A percentile compares a stretch with the other conserved stretches of the same genome.
Evolutionary conservation across 768 basidiomycete genomes (phyloP).

Genomic region (Agrocybe pediades): DNA sequence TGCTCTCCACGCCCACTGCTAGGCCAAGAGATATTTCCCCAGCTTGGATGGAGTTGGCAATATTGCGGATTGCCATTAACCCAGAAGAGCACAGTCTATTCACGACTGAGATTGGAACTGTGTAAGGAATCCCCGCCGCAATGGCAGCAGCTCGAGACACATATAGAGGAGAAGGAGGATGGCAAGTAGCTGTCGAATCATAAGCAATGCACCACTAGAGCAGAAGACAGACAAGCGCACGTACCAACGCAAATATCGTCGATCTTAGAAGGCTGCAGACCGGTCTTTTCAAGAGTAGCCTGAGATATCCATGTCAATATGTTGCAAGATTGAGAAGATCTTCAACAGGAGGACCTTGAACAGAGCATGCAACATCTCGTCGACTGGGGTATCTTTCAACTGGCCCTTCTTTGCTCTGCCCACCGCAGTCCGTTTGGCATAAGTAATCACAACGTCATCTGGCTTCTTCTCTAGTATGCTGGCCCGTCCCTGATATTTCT

Average conservation of each 20-base stretch:
- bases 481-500: constrained; percentile 46
- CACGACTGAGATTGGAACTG: constrained; percentile 86
- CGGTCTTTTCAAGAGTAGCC: constrained; percentile 69
- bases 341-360: constrained; percentile 58
- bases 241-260: constrained; percentile 85
- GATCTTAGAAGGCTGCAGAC: constrained; percentile 68
- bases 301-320: constrained; percentile 24
- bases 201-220: not conserved
- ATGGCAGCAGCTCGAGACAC: constrained; percentile 86
- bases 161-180: constrained; percentile 80
- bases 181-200: constrained; percentile 64
- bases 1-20: constrained; percentile 82
- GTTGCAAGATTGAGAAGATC: not conserved
- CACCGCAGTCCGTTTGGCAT: constrained; percentile 88
- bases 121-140: constrained; percentile 84
- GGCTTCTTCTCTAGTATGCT: constrained; percentile 68
- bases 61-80: constrained; percentile 88
- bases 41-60: constrained; percentile 83
- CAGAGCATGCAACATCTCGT: constrained; percentile 81
- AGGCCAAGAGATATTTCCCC: constrained; percentile 88
- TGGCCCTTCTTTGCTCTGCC: constrained; percentile 91
- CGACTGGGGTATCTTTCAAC: constrained; percentile 84
- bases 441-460: constrained; percentile 89
- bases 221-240: constrained; percentile 19
- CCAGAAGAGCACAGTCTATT: constrained; percentile 96